A percentile compares a stretch with the other conserved stretches of the same genome.
Evolutionary conservation across 208 protist genomes (phyloP).

Genomic region (Acanthamoeba triangularis): DNA sequence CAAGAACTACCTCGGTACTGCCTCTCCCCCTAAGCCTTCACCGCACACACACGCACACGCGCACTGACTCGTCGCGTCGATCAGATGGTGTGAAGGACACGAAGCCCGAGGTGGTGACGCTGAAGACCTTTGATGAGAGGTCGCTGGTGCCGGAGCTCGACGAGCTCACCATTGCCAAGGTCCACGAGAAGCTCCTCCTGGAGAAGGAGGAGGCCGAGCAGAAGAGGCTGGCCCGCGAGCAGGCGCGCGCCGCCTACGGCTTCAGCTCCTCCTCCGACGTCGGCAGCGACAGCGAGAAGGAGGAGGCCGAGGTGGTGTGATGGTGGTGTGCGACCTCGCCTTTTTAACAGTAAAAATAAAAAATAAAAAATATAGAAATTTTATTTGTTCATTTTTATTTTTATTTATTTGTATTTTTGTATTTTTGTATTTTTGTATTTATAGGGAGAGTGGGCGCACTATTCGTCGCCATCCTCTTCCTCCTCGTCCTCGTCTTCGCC

Average conservation of each 20-base stretch:
- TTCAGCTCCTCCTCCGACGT: not conserved
- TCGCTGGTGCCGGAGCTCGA: constrained; percentile 24
- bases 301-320: too few relatives aligned
- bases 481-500: not conserved
- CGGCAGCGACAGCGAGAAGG: too few relatives aligned
- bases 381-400: too few relatives aligned
- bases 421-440: too few relatives aligned
- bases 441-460: too few relatives aligned
- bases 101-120: not conserved
- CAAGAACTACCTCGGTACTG: constrained; percentile 33
- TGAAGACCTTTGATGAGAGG: constrained; percentile 52
- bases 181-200: not conserved
- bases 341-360: too few relatives aligned
- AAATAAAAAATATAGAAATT: too few relatives aligned
- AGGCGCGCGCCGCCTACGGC: not conserved
- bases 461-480: too few relatives aligned
- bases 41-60: not conserved
- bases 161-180: constrained; percentile 37
- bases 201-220: constrained; percentile 19
- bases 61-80: not conserved
- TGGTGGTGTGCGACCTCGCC: too few relatives aligned
- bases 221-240: not conserved
- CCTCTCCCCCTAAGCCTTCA: too few relatives aligned
- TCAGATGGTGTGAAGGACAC: constrained; percentile 27
- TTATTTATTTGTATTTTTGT: too few relatives aligned